Conservation (phyloP, 192 early-diverging fungal genomes). For the Linnemannia hyalina region DNA sequence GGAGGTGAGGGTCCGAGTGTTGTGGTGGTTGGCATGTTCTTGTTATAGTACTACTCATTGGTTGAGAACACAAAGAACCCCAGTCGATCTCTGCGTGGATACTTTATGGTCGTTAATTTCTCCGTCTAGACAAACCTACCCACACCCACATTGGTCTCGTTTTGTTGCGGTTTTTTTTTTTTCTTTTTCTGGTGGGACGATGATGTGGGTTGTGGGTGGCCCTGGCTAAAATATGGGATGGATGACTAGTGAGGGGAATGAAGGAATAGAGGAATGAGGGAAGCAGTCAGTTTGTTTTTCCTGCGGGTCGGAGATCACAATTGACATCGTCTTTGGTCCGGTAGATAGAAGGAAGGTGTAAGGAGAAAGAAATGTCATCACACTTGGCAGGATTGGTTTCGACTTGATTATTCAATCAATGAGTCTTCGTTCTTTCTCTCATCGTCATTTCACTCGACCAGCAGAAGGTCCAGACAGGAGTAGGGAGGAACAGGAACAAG, state of each 20-base stretch:
- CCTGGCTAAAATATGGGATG: not conserved
- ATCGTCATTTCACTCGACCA: no score
- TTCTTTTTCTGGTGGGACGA: not conserved
- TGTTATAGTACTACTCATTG: not conserved
- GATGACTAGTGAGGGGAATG: not conserved
- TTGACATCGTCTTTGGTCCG: not conserved
- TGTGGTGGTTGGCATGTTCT: not conserved
- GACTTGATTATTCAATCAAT: no score
- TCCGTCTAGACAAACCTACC: not conserved
- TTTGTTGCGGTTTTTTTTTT: not conserved
- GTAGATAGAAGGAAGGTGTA: slow-evolving; percentile 1
- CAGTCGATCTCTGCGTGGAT: not conserved
- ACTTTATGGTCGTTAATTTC: not conserved
- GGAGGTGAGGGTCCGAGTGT: not conserved
- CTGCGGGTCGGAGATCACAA: slow-evolving; percentile 6
- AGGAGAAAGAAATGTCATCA: not conserved
- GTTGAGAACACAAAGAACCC: not conserved
- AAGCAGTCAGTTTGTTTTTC: not conserved
- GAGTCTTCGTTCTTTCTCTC: no score
- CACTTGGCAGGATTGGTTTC: no score
- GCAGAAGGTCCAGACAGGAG: no score
- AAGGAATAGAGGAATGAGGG: no score
- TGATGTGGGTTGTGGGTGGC: slow-evolving; percentile 2
- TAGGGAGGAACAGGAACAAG: no score
- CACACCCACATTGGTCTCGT: not conserved